Evolutionary conservation across 768 basidiomycete genomes (phyloP), one percentile per base, ranked within the genome.

Genomic region (Xanthoconium stramineum): DNA sequence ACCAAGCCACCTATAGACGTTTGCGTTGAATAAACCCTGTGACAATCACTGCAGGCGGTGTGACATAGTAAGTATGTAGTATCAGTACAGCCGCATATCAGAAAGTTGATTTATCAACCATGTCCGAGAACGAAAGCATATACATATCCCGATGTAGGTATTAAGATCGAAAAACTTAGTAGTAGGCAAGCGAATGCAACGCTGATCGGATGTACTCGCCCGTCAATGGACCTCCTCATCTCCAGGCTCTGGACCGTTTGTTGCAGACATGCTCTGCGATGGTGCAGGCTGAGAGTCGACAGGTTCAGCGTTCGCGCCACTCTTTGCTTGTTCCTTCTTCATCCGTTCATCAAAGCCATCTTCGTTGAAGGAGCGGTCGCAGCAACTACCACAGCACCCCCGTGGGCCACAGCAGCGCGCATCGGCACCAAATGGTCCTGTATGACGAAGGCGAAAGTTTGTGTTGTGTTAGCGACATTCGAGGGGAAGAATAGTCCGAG

Each of bases 341-440:
- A 69, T 13, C 37, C 57, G 69, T 42, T 71, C 69, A 32, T 71
- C 69, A 47, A 71, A 63, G 52, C 63, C 56, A 32, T 72, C 70
- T 15, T 62, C 42, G 52, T 71, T 42, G 50, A 72, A 72, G 40
- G 65, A 62, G n/a, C 63, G 58, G 24, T 63, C 61, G 14, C 52
- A 71, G 36, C 71, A 69, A 43, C 61, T 60, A 13, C 65, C 61
- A 43, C 69, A 71, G 35, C 65, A 71, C 14, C 69, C 69, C 50
- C 54, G 57, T 17, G 59, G 55, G 13, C 69, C 69, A 52, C 69
- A 72, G 42, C 66, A 70, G 20, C 38, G 42, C 28, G 33, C 45
- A 29, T 62, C 55, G 17, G 60, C 56, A 33, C 69, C 71, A 38
- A 61, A 63, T 5, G 67, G 53, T 15, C 59, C 69, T 71, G 19